These are phyloP conservation scores for Paspalum notatum DNA, from an alignment of 176 grass and related monocot genomes.

Conservation along the genomic window DNA sequence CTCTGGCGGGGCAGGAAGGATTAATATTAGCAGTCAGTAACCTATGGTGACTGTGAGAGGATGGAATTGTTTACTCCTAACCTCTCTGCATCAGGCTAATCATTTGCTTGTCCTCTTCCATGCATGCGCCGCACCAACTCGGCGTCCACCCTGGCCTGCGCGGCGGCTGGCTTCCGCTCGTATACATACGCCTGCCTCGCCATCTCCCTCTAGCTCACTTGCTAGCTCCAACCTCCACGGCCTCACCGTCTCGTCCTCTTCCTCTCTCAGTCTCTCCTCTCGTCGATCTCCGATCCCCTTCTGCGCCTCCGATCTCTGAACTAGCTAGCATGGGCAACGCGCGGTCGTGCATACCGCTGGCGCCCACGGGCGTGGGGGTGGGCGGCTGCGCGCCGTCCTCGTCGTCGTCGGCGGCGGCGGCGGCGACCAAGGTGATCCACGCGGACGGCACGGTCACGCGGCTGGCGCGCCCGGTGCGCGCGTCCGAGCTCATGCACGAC, in stretches of 20 bases:
- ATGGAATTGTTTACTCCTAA: slow-evolving; percentile 25
- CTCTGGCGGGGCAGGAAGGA: neutral
- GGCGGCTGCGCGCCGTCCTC: neutral
- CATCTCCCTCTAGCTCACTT: neutral
- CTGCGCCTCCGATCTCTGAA: neutral
- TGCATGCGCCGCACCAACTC: slow-evolving; percentile 50
- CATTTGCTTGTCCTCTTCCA: slow-evolving; percentile 56
- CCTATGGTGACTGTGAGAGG: neutral
- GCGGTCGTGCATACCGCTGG: slow-evolving; percentile 49
- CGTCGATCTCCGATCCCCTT: neutral
- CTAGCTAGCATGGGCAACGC: slow-evolving; percentile 54
- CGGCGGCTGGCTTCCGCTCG: neutral
- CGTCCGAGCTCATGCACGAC: slow-evolving; percentile 63
- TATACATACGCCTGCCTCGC: slow-evolving; percentile 12
- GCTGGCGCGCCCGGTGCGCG: slow-evolving; percentile 46
- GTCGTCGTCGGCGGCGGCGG: neutral
- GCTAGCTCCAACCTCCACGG: neutral
- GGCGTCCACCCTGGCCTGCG: slow-evolving; percentile 13
- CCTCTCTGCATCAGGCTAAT: slow-evolving; percentile 37
- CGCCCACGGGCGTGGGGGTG: neutral
- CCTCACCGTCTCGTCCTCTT: neutral
- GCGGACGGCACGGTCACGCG: slow-evolving; percentile 55
- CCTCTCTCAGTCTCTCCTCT: neutral
- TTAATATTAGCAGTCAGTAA: neutral
- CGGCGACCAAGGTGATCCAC: slow-evolving; percentile 63